Evolutionary conservation across 306 rosid genomes (phyloP), one percentile per base, ranked within the genome.

Genomic region (Purshia tridentata): DNA sequence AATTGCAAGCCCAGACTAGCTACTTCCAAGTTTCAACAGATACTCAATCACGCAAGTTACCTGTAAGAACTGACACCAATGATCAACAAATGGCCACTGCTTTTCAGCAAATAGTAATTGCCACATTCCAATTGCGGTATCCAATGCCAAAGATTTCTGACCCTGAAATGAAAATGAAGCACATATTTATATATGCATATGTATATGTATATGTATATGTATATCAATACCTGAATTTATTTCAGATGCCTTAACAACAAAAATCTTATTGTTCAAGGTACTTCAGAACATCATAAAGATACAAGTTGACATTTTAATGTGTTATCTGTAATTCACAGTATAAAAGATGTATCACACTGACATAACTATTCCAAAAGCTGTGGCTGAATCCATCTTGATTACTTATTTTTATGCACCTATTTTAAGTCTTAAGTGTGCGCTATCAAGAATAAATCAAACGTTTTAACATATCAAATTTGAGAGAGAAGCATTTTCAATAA

Each of bases 91-190:
- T 6, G 93, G 96, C 99, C 99, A 95, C 85, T 90, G 96, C 87
- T 80, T 95, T 84, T 95, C 99, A 8, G 98, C 98, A 83, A 95
- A 95, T 63, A 95, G 81, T 80, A 95, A 89, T 81, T 95, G 97
- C 99, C 99, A 95, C 99, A 95, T 95, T 80, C 99, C 99, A 78
- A 95, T 95, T 46, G 99, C 99, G 44, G 99, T 95, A 83, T 95
- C 99, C 87, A 95, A 82, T 22, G 99, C 99, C 82, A 95, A 76
- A 67, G 99, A 95, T 82, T 95, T 95, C 82, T 95, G 99, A 81
- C 99, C 99, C 99, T 95, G 90, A 75, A 78, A 84, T 19, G 75
- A 14, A 22, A 70, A 71, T 44, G 18, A 71, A 71, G 49, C 58
- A 76, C 14, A 67, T 7, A 67, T 7, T 57, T 49, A 64, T 23